Base-by-base conservation (phyloP, 2,329 filamentous ascomycete genomes). In the Venturia effusa region DNA sequence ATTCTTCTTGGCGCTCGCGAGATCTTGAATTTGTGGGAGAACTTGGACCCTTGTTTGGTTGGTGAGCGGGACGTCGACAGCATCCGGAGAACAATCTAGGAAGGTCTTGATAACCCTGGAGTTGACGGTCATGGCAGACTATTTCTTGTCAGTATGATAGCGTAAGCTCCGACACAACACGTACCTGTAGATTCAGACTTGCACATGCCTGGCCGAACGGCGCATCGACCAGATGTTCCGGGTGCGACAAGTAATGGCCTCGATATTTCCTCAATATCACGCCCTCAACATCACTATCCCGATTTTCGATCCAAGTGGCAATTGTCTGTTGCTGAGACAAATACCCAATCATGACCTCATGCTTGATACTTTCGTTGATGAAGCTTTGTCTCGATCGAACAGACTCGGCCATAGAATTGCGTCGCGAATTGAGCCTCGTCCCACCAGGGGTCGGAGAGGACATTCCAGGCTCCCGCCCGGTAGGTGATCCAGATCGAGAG, bases 341-440 rank as follows among this genome's bases (percentile, higher is more conserved):
- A 72, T 90, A 90, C 75, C 89, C 91, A 66, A 89, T 88, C 88
- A 92, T 92, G 66, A 92, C 87, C 74, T 92, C 88, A 70, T 90
- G 86, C 74, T 88, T 89, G 74, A 90, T 88, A 67, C 89, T 87
- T 66, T 89, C 86, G 66, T 69, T 67, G n/a, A 32, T 55, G 15
- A 37, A 27, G n/a, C 64, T 64, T 24, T 62, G 40, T 54, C 19
- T 61, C 19, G 54, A 45, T 34, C 54, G 24, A 65, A 64, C 61
- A 4, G 65, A 68, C 3, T 55, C 61, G 41, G 62, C 34, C 45
- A 68, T 64, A 13, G 69, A 71, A 45, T 45, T 45, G 41, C 41
- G 41, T 45, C 41, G 13, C 15, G 41, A 71, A 45, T 45, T 45
- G 41, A 7, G 41, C n/a, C 41, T 45, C 41, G 41, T 45, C n/a